These are phyloP conservation scores for Sphaerostilbella broomeana DNA, from an alignment of 2,329 filamentous ascomycete genomes.

Conservation along the genomic window DNA sequence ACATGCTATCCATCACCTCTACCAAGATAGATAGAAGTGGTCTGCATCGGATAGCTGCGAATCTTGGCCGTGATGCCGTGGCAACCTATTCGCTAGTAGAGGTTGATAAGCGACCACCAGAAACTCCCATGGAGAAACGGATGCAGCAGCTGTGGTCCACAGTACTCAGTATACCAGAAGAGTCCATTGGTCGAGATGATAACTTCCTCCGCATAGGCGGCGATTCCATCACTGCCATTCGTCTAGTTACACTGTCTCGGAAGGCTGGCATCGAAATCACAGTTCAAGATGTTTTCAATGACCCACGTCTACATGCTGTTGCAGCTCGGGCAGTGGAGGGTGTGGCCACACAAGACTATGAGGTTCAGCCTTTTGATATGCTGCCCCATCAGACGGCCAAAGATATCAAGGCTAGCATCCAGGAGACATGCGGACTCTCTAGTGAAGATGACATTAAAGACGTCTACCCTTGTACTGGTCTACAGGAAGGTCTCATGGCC, in stretches of 20 bases:
- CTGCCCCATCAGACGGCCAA: not conserved
- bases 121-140: slow-evolving; percentile 1
- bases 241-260: slow-evolving; percentile 6
- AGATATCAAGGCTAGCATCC: not conserved
- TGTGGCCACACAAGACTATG: not conserved
- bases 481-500: slow-evolving; percentile 35
- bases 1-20: slow-evolving; percentile 18
- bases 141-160: slow-evolving; percentile 16
- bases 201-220: slow-evolving; percentile 22
- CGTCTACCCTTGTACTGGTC: slow-evolving; percentile 32
- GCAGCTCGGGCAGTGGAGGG: slow-evolving; percentile 1
- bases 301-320: slow-evolving; percentile 7
- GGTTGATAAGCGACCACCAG: slow-evolving; percentile 4
- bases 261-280: slow-evolving; percentile 11
- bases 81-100: slow-evolving; percentile 5
- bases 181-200: slow-evolving; percentile 14
- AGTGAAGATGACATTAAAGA: slow-evolving; percentile 21
- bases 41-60: not conserved
- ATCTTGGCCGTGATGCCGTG: not conserved
- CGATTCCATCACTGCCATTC: slow-evolving; percentile 28
- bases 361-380: slow-evolving; percentile 2
- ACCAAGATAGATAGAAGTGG: slow-evolving; percentile 17
- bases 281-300: slow-evolving; percentile 11
- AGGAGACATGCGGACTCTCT: not conserved
- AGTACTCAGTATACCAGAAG: slow-evolving; percentile 7